Evolutionary conservation across 2,329 filamentous ascomycete species (phyloP).

Genomic region (Alternaria hordeiaustralica): DNA sequence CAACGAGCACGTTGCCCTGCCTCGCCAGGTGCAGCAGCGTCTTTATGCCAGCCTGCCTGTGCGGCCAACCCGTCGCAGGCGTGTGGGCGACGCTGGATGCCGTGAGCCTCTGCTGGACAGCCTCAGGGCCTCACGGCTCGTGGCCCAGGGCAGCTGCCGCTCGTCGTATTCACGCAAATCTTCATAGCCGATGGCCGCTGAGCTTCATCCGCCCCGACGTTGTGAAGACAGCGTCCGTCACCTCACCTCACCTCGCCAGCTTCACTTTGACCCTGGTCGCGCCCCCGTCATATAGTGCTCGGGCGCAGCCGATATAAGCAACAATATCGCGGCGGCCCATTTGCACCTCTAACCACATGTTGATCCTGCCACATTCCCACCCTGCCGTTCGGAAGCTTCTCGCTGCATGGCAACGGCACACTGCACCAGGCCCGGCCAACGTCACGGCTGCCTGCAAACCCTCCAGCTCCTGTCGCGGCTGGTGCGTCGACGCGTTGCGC

Average conservation of each 20-base stretch:
- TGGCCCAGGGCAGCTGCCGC: not conserved
- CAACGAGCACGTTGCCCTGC: constrained; percentile 11
- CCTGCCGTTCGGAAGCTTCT: constrained; percentile 26
- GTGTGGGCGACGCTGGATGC: not conserved
- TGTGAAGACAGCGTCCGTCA: constrained; percentile 4
- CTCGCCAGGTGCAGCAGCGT: constrained; percentile 4
- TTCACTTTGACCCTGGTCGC: constrained; percentile 19
- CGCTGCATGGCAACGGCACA: constrained; percentile 35
- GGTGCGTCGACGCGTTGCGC: constrained; percentile 28
- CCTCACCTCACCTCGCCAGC: constrained; percentile 9
- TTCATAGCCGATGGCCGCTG: constrained; percentile 25
- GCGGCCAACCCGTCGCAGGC: not conserved
- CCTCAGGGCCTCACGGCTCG: not conserved
- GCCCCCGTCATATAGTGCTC: constrained; percentile 19
- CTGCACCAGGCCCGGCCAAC: constrained; percentile 26
- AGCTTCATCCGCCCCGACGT: constrained; percentile 10
- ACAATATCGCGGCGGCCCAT: constrained; percentile 16
- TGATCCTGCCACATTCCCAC: constrained; percentile 11
- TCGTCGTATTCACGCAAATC: not conserved
- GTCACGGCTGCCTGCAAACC: constrained; percentile 21
- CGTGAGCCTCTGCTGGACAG: not conserved
- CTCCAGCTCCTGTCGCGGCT: constrained; percentile 3
- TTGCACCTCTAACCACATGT: constrained; percentile 11
- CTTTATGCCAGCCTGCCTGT: not conserved
- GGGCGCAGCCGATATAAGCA: constrained; percentile 18